Evolutionary conservation across 2,329 filamentous ascomycete species (phyloP).

Genomic region (Alternaria conjuncta): DNA sequence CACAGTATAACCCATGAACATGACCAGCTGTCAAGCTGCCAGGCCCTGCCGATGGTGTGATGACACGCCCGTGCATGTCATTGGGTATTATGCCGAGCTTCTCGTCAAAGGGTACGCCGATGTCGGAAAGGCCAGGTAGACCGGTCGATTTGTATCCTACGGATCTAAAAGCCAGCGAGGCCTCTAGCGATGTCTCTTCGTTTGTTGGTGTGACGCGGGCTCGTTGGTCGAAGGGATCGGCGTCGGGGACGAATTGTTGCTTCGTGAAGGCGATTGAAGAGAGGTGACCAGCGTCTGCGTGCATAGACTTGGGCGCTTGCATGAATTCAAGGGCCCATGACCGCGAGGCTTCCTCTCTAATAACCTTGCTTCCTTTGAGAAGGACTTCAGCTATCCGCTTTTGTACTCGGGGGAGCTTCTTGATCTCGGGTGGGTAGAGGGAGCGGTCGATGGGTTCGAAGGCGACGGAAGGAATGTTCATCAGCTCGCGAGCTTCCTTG

Average conservation of each 20-base stretch:
- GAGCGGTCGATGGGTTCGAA: slow-evolving; percentile 72
- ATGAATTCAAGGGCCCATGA: slow-evolving; percentile 88
- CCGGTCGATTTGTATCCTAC: slow-evolving; percentile 89
- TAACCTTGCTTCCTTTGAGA: slow-evolving; percentile 70
- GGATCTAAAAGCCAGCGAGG: slow-evolving; percentile 84
- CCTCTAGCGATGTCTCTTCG: slow-evolving; percentile 61
- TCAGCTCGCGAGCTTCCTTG: slow-evolving; percentile 88
- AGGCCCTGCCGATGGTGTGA: slow-evolving; percentile 49
- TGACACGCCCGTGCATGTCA: slow-evolving; percentile 77
- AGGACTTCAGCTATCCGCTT: slow-evolving; percentile 83
- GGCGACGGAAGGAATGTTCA: slow-evolving; percentile 74
- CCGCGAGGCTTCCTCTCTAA: slow-evolving; percentile 60
- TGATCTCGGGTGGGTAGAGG: slow-evolving; percentile 71
- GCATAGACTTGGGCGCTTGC: slow-evolving; percentile 76
- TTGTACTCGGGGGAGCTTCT: slow-evolving; percentile 74
- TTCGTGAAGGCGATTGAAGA: slow-evolving; percentile 72
- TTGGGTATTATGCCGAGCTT: slow-evolving; percentile 79
- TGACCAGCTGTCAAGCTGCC: slow-evolving; percentile 54
- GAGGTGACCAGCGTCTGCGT: slow-evolving; percentile 60
- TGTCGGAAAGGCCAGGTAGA: slow-evolving; percentile 73
- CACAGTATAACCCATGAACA: slow-evolving; percentile 82
- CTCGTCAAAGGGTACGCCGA: slow-evolving; percentile 80
- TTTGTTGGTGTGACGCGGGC: slow-evolving; percentile 56
- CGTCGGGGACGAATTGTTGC: slow-evolving; percentile 44
- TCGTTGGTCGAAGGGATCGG: slow-evolving; percentile 59